Base-by-base conservation (phyloP, 352 stramenopile genomes). In the Phytophthora palmivora region DNA sequence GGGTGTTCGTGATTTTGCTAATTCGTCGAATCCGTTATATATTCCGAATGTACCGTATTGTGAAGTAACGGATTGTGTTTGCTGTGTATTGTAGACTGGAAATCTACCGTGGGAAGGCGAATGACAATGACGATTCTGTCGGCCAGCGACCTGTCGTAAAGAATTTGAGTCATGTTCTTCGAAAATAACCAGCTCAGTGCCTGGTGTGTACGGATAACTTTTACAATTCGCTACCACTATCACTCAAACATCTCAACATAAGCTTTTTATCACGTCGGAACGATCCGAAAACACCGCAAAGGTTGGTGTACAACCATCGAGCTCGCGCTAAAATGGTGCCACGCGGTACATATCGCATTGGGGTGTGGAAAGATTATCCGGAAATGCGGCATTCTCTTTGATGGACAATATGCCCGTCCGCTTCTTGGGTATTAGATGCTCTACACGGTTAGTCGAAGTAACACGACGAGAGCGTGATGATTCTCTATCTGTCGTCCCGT, bases 181-280 rank as follows among this genome's bases (percentile, higher is more conserved):
- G 26, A 22, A 32, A 34, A 1, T 32, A 58, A 19, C n/a, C 36
- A 22, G 30, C 19, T 2, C 33, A 54, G 6, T 32, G 53, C 2
- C 37, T 54, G 6, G n/a, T n/a, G 38, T 54, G 21, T 34, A 61
- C 53, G 0, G 53, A 53, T 33, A 61, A 61, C 18, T 61, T 53
- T 21, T 61, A 61, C 53, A 53, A 41, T 9, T 61, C 42, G 7
- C 2, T 53, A 1, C n/a, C 39, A 24, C 21, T 61, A 22, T 61
- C 42, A 12, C 34, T 39, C 12, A 63, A 59, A 18, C 33, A 65
- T 6, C 19, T 65, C 6, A 19, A 37, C n/a, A 56, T 53, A 19
- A 33, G 30, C 0, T n/a, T 18, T 15, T 18, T 53, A 38, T 33
- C 55, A 66, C n/a, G 54, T 67, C 14, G 55, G 59, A 2, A 62